Base-by-base conservation (phyloP, 2,329 filamentous ascomycete genomes). In the Apiospora saccharicola region DNA sequence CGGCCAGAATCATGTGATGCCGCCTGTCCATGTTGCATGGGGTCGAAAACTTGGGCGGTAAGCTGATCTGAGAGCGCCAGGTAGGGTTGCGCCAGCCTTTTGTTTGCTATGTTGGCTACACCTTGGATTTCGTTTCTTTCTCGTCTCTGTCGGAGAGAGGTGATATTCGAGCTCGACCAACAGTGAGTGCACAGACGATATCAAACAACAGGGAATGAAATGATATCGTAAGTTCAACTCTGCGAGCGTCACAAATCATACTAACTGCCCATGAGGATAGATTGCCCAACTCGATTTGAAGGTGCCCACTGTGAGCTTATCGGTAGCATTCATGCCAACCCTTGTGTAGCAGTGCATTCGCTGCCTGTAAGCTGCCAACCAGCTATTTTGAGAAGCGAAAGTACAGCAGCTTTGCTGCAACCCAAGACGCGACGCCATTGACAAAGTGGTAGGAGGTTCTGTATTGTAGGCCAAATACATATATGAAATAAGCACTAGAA, bases 11-110 rank as follows among this genome's bases (percentile, higher is more conserved):
- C 72, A 74, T 76, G 84, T 86, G 85, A 86, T 81, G 78, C 79
- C 78, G 75, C 69, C 75, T 75, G 81, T 81, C 80, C 80, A 81
- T 80, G 77, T 77, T 83, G 82, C 83, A 85, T 78, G 76, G 75
- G 76, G 57, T 64, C 75, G 74, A 79, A 75, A 76, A 74, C 79
- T 75, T 78, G 80, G 85, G 85, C 85, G 85, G 85, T 81, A 86
- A 87, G 78, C 75, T 71, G 69, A 71, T 70, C 68, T 41, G 37
- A 79, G 76, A 41, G 19, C 22, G n/a, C 30, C 34, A 41, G 57
- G 30, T n/a, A 34, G 26, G 41, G 12, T 34, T 68, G n/a, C 46
- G 64, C 67, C 67, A 68, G 22, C 22, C 26, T 46, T 34, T 16
- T 34, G 71, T n/a, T n/a, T n/a, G n/a, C n/a, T n/a, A n/a, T 76